A percentile compares a stretch with the other conserved stretches of the same genome.
These are phyloP conservation scores for Colletotrichum cereale DNA, from an alignment of 2,329 filamentous ascomycete species.

Conservation along the genomic window DNA sequence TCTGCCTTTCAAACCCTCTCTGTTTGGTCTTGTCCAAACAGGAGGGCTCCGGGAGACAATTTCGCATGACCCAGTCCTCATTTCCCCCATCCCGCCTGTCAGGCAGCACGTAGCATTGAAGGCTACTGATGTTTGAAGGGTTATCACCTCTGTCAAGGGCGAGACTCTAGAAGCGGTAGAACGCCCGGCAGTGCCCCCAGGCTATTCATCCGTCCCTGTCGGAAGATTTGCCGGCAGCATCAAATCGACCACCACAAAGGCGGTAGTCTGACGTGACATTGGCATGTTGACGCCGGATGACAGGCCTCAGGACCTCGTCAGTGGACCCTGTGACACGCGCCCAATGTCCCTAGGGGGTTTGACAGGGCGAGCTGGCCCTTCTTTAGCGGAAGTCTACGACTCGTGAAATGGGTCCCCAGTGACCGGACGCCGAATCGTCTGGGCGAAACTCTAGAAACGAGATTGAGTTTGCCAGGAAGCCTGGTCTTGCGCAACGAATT, in stretches of 20 bases:
- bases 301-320: conserved; percentile 24
- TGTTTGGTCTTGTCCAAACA: background rate
- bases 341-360: conserved; percentile 16
- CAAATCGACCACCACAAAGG: conserved; percentile 20
- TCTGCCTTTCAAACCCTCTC: background rate
- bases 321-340: conserved; percentile 15
- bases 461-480: conserved; percentile 40
- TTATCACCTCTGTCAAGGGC: background rate
- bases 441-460: conserved; percentile 33
- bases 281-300: conserved; percentile 23
- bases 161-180: background rate
- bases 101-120: background rate
- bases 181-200: background rate
- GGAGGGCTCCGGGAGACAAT: background rate
- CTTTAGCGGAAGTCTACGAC: conserved; percentile 33
- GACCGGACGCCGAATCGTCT: conserved; percentile 25
- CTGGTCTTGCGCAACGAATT: conserved; percentile 25
- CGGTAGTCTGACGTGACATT: conserved; percentile 37
- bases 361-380: conserved; percentile 25
- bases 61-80: conserved; percentile 21
- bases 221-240: conserved; percentile 33
- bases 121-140: background rate
- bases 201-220: conserved; percentile 12
- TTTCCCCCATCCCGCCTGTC: conserved; percentile 20
- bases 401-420: conserved; percentile 28